Evolutionary conservation across 495 filamentous ascomycete genomes (phyloP).

Genomic region (Penicillium pancosmium): DNA sequence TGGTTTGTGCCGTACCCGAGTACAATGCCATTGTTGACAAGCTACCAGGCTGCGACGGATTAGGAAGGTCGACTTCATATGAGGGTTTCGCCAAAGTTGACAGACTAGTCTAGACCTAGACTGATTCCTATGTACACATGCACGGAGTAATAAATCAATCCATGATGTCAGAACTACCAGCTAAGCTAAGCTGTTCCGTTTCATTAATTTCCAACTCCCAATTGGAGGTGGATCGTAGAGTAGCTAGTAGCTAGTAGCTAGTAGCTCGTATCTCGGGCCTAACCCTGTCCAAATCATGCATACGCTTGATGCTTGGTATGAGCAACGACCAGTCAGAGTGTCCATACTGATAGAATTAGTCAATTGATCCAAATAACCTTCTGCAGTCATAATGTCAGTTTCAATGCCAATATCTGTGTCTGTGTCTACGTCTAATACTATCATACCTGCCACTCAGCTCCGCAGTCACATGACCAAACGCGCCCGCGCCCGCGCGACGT

Average conservation of each 20-base stretch:
- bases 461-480: conserved; percentile 3
- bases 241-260: neutral
- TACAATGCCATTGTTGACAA: too few relatives aligned
- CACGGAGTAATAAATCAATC: too few relatives aligned
- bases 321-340: conserved; percentile 1
- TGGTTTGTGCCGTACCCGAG: too few relatives aligned
- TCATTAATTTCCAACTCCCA: neutral
- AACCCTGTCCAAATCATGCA: neutral
- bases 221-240: neutral
- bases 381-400: neutral
- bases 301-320: conserved; percentile 1
- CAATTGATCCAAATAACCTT: too few relatives aligned
- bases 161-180: neutral
- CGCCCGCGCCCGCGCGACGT: conserved; percentile 7
- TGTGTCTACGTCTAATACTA: too few relatives aligned
- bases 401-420: neutral
- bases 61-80: conserved; percentile 1
- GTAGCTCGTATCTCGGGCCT: neutral
- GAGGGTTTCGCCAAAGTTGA: neutral
- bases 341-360: neutral
- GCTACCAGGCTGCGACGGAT: neutral
- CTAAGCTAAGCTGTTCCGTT: neutral
- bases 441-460: neutral
- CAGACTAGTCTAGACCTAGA: too few relatives aligned
- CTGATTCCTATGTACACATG: too few relatives aligned